These are phyloP conservation scores for Saccharomycopsis sp. DNA, from an alignment of 805 yeast genomes.

Conservation along the genomic window DNA sequence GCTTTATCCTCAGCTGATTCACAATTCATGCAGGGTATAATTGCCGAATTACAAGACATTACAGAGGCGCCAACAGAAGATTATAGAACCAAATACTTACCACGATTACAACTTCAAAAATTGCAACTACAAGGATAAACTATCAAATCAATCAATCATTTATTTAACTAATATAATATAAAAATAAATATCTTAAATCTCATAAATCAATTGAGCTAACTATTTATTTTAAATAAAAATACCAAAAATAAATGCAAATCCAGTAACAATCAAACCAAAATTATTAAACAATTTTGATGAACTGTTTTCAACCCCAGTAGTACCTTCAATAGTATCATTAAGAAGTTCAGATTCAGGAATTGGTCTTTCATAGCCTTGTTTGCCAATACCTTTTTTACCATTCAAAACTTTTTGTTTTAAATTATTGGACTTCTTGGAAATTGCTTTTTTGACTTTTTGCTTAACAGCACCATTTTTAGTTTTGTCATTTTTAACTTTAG, in stretches of 20 bases:
- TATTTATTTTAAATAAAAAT: conserved; percentile 5
- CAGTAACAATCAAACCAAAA: conserved; percentile 5
- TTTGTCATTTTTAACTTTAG: not conserved
- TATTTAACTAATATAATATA: not conserved
- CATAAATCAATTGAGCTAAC: too few species aligned
- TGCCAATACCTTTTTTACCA: not conserved
- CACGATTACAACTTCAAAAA: not conserved
- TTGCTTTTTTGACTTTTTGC: not conserved
- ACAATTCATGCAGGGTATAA: too few species aligned
- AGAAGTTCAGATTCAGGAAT: not conserved
- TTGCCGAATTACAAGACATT: too few species aligned
- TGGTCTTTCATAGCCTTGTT: conserved; percentile 7
- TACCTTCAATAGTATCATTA: conserved; percentile 2
- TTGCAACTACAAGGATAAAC: not conserved
- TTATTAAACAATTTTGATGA: not conserved
- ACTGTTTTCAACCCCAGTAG: conserved; percentile 1
- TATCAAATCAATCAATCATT: not conserved
- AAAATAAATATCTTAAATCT: too few species aligned
- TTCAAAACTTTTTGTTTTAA: conserved; percentile 1
- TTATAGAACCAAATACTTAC: not conserved
- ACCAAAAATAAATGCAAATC: not conserved
- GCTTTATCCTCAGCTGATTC: too few species aligned
- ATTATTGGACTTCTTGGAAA: not conserved
- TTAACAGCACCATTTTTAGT: not conserved
- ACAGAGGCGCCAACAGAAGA: too few species aligned